A percentile compares a stretch with the other conserved stretches of the same genome.
Evolutionary conservation across 768 basidiomycete species (phyloP).

Genomic region (Pisolithus tinctorius): DNA sequence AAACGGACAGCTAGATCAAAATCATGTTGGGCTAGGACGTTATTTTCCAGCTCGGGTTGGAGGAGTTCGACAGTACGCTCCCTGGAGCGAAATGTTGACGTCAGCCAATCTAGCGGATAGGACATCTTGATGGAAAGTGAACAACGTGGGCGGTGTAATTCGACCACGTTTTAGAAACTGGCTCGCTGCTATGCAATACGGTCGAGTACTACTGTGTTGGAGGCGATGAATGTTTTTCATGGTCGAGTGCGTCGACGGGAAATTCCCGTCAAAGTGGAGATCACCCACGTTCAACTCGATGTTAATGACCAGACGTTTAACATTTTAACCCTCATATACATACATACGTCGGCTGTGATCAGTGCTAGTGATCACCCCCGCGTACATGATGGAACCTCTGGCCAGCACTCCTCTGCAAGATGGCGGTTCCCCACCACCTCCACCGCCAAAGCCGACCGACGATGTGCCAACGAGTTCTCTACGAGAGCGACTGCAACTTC

Average conservation of each 20-base stretch:
- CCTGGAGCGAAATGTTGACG: slow-evolving; percentile 39
- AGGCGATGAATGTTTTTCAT: no score
- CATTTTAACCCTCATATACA: no score
- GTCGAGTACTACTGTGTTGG: no score
- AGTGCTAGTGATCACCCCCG: background rate
- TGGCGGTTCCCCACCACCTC: slow-evolving; percentile 7
- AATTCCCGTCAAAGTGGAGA: no score
- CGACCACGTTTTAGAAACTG: no score
- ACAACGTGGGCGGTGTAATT: background rate
- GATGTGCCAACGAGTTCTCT: slow-evolving; percentile 1
- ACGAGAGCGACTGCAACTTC: slow-evolving; percentile 4
- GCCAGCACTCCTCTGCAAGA: slow-evolving; percentile 14
- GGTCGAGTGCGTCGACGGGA: no score
- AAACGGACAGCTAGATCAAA: slow-evolving; percentile 50
- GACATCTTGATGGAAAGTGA: slow-evolving; percentile 13
- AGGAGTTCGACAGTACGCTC: slow-evolving; percentile 25
- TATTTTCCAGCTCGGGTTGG: slow-evolving; percentile 24
- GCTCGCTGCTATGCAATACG: no score
- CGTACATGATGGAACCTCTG: slow-evolving; percentile 18
- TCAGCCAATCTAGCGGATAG: slow-evolving; percentile 32
- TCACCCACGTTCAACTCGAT: no score
- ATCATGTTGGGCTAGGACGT: slow-evolving; percentile 35
- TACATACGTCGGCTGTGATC: background rate
- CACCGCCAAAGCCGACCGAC: slow-evolving; percentile 15
- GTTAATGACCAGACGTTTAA: background rate